phyloP scores from a whole-genome alignment of 2,329 filamentous ascomycete species.

The Geoglossum cookeanum region DNA sequence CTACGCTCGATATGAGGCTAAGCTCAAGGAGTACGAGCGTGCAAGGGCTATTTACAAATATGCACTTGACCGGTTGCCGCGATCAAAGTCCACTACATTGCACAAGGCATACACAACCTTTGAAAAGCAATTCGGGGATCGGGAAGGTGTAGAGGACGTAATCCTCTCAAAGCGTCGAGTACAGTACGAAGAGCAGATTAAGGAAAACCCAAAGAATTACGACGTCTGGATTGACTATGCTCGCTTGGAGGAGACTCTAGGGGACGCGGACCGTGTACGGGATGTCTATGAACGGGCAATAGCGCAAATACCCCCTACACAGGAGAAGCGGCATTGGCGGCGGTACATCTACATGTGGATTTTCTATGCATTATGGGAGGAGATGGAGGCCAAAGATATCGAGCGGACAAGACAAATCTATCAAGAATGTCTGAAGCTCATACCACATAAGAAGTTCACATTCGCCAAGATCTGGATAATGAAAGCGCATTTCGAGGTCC shows the following conservation, averaged over 20 bases:
- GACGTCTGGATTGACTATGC: conserved; percentile 96
- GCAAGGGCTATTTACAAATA: conserved; percentile 94
- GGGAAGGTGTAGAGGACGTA: conserved; percentile 85
- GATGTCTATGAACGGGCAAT: conserved; percentile 94
- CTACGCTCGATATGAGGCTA: conserved; percentile 87
- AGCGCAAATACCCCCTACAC: conserved; percentile 81
- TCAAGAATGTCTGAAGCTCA: conserved; percentile 64
- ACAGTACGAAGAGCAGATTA: conserved; percentile 85
- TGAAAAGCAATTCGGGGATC: conserved; percentile 93
- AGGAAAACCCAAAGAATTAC: conserved; percentile 90
- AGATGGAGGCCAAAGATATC: conserved; percentile 62
- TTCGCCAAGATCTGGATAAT: conserved; percentile 94
- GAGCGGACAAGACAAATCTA: conserved; percentile 78
- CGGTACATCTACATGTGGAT: conserved; percentile 96
- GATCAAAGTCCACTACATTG: conserved; percentile 64
- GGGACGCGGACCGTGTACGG: conserved; percentile 63
- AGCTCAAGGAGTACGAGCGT: conserved; percentile 87
- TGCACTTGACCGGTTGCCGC: conserved; percentile 74
- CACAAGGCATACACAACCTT: conserved; percentile 95
- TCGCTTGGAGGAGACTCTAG: conserved; percentile 68
- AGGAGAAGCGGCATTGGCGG: conserved; percentile 94
- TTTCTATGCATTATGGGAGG: conserved; percentile 92
- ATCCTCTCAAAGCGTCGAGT: conserved; percentile 85
- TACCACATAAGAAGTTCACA: conserved; percentile 93
- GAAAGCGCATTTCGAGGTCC: conserved; percentile 83